phyloP scores from a whole-genome alignment of 2,329 filamentous ascomycete genomes.

The Huntiella moniliformis region DNA sequence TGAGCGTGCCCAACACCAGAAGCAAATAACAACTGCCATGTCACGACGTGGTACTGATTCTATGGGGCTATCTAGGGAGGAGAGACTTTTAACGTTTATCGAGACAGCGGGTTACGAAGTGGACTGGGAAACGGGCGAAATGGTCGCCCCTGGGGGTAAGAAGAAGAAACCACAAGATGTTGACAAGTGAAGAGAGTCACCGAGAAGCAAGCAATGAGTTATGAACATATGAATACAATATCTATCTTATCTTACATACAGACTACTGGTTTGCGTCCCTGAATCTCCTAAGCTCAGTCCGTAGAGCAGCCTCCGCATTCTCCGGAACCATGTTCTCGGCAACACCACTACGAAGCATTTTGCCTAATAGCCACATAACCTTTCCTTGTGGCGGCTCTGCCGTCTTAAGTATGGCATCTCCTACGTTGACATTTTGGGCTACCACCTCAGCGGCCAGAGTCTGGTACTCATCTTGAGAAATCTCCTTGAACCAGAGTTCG shows the following conservation, averaged over 20 bases:
- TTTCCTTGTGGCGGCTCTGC: slow-evolving; percentile 35
- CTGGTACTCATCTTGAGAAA: slow-evolving; percentile 28
- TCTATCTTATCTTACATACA: background rate
- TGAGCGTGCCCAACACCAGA: slow-evolving; percentile 44
- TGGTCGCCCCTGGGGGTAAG: slow-evolving; percentile 16
- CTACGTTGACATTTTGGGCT: slow-evolving; percentile 25
- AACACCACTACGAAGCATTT: slow-evolving; percentile 35
- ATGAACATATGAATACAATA: background rate
- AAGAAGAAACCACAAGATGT: slow-evolving; percentile 18
- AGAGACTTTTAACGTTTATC: slow-evolving; percentile 13
- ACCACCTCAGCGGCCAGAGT: slow-evolving; percentile 26
- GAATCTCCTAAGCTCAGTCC: slow-evolving; percentile 9
- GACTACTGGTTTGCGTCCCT: background rate
- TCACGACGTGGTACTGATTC: slow-evolving; percentile 29
- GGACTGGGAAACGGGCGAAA: slow-evolving; percentile 30
- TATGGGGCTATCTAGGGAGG: slow-evolving; percentile 12
- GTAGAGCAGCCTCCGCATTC: slow-evolving; percentile 30
- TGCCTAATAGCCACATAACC: slow-evolving; percentile 41
- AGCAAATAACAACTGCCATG: slow-evolving; percentile 33
- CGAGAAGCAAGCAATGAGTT: background rate
- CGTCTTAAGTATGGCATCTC: slow-evolving; percentile 25
- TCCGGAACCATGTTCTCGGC: slow-evolving; percentile 36
- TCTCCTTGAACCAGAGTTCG: slow-evolving; percentile 35
- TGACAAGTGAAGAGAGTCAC: slow-evolving; percentile 1
- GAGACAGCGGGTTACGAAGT: slow-evolving; percentile 39